Conservation (phyloP, 768 basidiomycete genomes). For the Erythrobasidium yunnanense region DNA sequence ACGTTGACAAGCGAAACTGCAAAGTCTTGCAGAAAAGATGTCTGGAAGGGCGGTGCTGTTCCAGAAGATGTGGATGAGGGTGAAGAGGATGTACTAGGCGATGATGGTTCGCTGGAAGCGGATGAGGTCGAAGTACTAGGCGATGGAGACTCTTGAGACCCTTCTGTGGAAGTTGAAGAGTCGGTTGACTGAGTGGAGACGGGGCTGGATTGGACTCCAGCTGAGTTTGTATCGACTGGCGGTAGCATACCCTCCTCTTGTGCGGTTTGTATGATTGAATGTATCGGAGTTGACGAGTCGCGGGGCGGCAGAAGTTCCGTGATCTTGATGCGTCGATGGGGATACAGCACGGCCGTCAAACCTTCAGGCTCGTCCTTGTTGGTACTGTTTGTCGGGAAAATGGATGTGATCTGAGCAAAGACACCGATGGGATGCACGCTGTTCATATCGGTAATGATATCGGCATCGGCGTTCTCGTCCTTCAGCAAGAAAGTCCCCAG, state of each 20-base stretch:
- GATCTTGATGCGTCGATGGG: conserved; percentile 78
- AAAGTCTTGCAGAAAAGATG: conserved; percentile 70
- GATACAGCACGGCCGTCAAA: conserved; percentile 87
- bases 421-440: conserved; percentile 87
- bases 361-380: conserved; percentile 57
- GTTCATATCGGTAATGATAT: conserved; percentile 76
- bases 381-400: conserved; percentile 47
- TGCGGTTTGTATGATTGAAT: conserved; percentile 34
- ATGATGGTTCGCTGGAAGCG: conserved; percentile 9
- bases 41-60: conserved; percentile 56
- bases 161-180: conserved; percentile 3
- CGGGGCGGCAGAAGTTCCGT: conserved; percentile 64
- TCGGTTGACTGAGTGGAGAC: not conserved
- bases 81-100: not conserved
- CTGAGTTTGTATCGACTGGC: not conserved
- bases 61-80: not conserved
- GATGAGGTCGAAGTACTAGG: not conserved
- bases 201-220: not conserved
- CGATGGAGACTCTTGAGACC: too few species aligned
- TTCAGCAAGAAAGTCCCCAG: conserved; percentile 92
- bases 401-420: conserved; percentile 91
- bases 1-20: conserved; percentile 79
- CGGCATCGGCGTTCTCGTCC: conserved; percentile 82
- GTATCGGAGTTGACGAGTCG: conserved; percentile 14
- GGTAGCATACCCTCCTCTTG: conserved; percentile 26